Conservation (phyloP, 768 basidiomycete genomes). For the Phanerodontia chrysosporium region DNA sequence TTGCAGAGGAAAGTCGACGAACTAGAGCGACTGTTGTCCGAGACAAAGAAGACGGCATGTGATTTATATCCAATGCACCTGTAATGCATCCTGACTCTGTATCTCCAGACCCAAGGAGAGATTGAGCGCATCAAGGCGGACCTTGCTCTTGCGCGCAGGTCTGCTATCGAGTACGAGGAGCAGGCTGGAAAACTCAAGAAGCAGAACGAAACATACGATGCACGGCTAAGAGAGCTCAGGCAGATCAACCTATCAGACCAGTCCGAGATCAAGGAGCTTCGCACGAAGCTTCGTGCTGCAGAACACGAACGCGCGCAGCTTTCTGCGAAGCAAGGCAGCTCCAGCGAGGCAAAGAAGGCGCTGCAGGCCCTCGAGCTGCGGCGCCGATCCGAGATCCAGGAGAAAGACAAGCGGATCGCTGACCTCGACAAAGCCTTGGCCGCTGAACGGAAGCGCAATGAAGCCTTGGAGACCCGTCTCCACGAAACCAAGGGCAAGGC, state of each 20-base stretch:
- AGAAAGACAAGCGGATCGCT: constrained; percentile 47
- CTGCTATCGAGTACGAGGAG: constrained; percentile 45
- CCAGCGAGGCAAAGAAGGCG: constrained; percentile 45
- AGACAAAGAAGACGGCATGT: constrained; percentile 63
- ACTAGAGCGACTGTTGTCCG: constrained; percentile 55
- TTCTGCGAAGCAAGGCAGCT: constrained; percentile 47
- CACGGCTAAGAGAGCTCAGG: constrained; percentile 60
- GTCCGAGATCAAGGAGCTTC: constrained; percentile 58
- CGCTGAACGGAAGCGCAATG: constrained; percentile 48
- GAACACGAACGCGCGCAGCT: constrained; percentile 57
- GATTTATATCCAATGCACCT: not conserved
- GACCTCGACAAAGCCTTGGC: constrained; percentile 52
- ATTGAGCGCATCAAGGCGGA: constrained; percentile 58
- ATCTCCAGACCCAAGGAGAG: constrained; percentile 52
- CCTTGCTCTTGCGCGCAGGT: constrained; percentile 43
- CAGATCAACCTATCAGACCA: constrained; percentile 46
- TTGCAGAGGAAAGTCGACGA: constrained; percentile 65
- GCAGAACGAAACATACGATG: constrained; percentile 52
- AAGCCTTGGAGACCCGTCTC: constrained; percentile 40
- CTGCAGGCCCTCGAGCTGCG: constrained; percentile 45
- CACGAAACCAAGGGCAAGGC: constrained; percentile 39
- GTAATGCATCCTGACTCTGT: not conserved
- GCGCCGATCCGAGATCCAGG: constrained; percentile 50
- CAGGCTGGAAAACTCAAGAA: constrained; percentile 60
- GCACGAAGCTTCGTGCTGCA: constrained; percentile 48